phyloP scores from a whole-genome alignment of 1,284 basidiomycete species.

The Ganoderma meredithae region DNA sequence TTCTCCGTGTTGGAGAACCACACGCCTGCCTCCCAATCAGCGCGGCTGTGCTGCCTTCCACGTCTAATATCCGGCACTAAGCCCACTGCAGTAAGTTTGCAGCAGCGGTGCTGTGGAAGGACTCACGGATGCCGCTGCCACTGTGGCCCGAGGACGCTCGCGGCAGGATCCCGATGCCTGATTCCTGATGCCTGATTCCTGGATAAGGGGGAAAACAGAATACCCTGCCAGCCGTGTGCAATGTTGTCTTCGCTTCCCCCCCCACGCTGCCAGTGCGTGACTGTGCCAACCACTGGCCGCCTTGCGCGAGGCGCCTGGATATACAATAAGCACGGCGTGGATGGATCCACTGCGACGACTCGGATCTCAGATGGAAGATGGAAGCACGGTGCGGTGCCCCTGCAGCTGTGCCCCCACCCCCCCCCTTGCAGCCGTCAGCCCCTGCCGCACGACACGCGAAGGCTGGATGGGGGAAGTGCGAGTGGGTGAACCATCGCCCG shows the following conservation, averaged over 20 bases:
- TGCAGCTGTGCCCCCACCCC: too few relatives aligned
- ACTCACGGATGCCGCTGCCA: too few relatives aligned
- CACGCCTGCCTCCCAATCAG: not conserved
- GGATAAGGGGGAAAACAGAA: not conserved
- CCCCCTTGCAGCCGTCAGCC: too few relatives aligned
- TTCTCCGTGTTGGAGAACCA: not conserved
- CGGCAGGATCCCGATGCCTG: too few relatives aligned
- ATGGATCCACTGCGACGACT: too few relatives aligned
- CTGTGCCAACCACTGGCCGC: too few relatives aligned
- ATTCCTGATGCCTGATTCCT: not conserved
- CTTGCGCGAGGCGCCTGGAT: not conserved
- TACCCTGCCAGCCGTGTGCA: not conserved
- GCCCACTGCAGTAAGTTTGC: not conserved
- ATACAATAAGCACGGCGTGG: too few relatives aligned
- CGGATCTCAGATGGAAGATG: slow-evolving; percentile 6
- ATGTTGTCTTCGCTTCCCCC: not conserved
- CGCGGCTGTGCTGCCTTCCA: slow-evolving; percentile 4
- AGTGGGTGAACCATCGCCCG: not conserved
- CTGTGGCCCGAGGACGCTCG: too few relatives aligned
- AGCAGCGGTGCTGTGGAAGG: too few relatives aligned
- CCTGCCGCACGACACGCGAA: not conserved
- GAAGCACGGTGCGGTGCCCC: not conserved
- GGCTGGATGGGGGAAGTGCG: not conserved
- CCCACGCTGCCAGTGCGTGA: not conserved
- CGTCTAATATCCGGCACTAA: not conserved